Evolutionary conservation across 2,329 filamentous ascomycete genomes (phyloP), one percentile per base, ranked within the genome.

Genomic region (Aphanoascus verrucosus): DNA sequence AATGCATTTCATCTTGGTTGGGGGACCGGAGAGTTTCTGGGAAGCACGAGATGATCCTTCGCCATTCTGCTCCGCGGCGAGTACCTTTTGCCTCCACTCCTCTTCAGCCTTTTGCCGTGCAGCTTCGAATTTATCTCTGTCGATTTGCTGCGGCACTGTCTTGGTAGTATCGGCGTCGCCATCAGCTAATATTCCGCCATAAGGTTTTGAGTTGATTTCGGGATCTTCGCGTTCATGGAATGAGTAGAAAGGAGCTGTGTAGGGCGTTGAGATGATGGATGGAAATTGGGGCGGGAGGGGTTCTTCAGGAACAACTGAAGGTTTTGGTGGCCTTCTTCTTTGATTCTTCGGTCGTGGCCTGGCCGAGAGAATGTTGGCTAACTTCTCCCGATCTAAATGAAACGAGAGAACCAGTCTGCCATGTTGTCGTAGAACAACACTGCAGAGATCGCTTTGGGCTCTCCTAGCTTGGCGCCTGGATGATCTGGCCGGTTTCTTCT

Each of bases 1-100:
- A 72, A 98, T 95, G 71, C 90, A 96, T 69, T 97, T 94, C 67
- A 98, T 97, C 71, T 96, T 93, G 68, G 90, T 97, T 3, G 88
- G 87, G 28, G 88, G 88, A 0, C 87, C 88, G n/a, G 83, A 82
- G 2, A 84, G 75, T 65, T 95, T 95, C 61, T 83, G 82, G 15
- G 81, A 74, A 64, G 82, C 84, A 62, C 82, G 84, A 19, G 77
- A 71, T 12, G 81, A 79, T 14, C 77, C 74, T 43, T 82, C 81
- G n/a, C 75, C 72, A 56, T 81, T 82, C 28, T 80, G 79, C 60
- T 90, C 83, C 64, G 76, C 62, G 72, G 76, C 58, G 74, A 82
- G 68, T 19, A 79, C 73, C 60, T 83, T 81, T 60, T 81, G 79
- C 64, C 88, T 85, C 86, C 91, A 95, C 63, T 91, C 88, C 56